These are phyloP conservation scores for Phytopythium chamaehyphon DNA, from an alignment of 352 stramenopile species.

Conservation along the genomic window DNA sequence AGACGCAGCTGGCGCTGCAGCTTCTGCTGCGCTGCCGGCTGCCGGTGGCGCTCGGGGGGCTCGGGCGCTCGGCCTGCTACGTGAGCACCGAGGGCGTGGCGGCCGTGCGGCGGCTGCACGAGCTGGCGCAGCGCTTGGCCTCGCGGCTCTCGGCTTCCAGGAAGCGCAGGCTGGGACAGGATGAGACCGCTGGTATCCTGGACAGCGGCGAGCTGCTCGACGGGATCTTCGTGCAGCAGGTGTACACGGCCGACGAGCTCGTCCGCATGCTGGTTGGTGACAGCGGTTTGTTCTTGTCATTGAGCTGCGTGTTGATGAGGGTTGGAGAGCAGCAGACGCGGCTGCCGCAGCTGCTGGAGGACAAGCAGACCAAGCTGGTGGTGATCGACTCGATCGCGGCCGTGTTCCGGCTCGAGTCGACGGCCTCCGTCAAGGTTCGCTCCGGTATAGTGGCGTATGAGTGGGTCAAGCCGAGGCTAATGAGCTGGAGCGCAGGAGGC, in stretches of 20 bases:
- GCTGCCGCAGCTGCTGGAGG: conserved; percentile 55
- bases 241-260: conserved; percentile 65
- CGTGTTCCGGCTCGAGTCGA: conserved; percentile 69
- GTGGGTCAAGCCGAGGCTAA: neutral
- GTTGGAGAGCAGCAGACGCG: conserved; percentile 45
- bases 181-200: conserved; percentile 9
- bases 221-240: conserved; percentile 73
- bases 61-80: conserved; percentile 70
- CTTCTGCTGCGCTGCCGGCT: conserved; percentile 67
- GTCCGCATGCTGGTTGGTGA: conserved; percentile 53
- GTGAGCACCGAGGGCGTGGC: conserved; percentile 75
- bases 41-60: conserved; percentile 34
- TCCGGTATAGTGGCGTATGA: neutral
- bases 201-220: conserved; percentile 64
- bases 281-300: neutral
- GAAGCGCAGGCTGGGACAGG: conserved; percentile 46
- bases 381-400: conserved; percentile 79
- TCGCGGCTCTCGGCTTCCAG: conserved; percentile 29
- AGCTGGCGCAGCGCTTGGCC: conserved; percentile 53
- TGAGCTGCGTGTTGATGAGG: neutral
- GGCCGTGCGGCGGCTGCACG: conserved; percentile 66
- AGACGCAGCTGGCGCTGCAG: conserved; percentile 79
- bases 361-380: conserved; percentile 77
- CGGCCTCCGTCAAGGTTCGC: conserved; percentile 53
- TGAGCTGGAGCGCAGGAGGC: conserved; percentile 33